These are phyloP conservation scores for Fragaria ananassa DNA, from an alignment of 306 rosid species.

Conservation along the genomic window DNA sequence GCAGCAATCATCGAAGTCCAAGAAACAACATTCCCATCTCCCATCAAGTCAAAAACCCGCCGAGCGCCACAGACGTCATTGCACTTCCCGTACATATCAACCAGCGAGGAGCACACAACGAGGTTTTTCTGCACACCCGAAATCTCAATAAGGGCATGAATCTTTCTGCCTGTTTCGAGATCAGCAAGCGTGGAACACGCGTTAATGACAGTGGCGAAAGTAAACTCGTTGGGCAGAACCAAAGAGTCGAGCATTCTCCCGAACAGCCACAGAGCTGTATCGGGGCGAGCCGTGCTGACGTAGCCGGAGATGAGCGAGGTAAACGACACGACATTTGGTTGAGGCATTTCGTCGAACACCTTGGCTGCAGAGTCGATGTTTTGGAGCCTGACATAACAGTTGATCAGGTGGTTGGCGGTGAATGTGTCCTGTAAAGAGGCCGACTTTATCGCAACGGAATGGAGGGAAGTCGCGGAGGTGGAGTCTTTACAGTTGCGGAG, in stretches of 20 bases:
- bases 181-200: slow-evolving; percentile 65
- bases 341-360: slow-evolving; percentile 61
- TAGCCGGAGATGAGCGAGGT: slow-evolving; percentile 76
- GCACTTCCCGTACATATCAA: slow-evolving; percentile 86
- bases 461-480: slow-evolving; percentile 38
- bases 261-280: slow-evolving; percentile 42
- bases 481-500: slow-evolving; percentile 44
- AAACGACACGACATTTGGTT: slow-evolving; percentile 70
- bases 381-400: slow-evolving; percentile 44
- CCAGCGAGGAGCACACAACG: slow-evolving; percentile 63
- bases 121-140: slow-evolving; percentile 48
- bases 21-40: slow-evolving; percentile 57
- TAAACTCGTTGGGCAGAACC: slow-evolving; percentile 63
- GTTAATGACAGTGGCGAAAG: slow-evolving; percentile 59
- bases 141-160: slow-evolving; percentile 53
- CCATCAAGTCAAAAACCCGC: slow-evolving; percentile 56
- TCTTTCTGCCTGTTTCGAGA: slow-evolving; percentile 38
- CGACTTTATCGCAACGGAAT: slow-evolving; percentile 41
- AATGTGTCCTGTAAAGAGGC: slow-evolving; percentile 50
- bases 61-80: slow-evolving; percentile 52
- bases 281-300: slow-evolving; percentile 35
- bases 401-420: slow-evolving; percentile 56
- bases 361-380: slow-evolving; percentile 45
- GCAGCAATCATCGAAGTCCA: slow-evolving; percentile 89
- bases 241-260: slow-evolving; percentile 39